phyloP scores from a whole-genome alignment of 2,329 filamentous ascomycete species.

The Pseudogymnoascus sp. region DNA sequence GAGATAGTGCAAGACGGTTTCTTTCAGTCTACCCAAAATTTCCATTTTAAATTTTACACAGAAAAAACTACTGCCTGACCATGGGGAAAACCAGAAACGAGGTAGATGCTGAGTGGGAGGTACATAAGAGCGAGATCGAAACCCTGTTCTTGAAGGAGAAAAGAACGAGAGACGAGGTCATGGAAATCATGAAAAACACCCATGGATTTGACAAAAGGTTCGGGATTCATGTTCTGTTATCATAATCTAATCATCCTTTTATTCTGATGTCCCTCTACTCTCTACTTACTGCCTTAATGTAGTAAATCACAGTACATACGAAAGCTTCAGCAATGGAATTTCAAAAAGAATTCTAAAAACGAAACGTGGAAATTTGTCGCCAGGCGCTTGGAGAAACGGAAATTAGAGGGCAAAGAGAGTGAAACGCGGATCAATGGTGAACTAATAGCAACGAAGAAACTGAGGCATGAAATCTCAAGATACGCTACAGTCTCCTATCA shows the following conservation, averaged over 20 bases:
- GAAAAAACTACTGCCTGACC: background rate
- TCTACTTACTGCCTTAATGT: background rate
- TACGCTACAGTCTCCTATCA: conserved; percentile 12
- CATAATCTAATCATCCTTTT: background rate
- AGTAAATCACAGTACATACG: conserved; percentile 17
- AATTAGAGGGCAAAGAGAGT: conserved; percentile 15
- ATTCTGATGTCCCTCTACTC: background rate
- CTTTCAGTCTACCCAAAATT: background rate
- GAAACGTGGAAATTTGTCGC: conserved; percentile 16
- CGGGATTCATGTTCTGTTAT: background rate
- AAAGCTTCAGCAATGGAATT: conserved; percentile 15
- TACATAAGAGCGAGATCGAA: conserved; percentile 13
- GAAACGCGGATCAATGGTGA: conserved; percentile 15
- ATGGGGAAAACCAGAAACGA: conserved; percentile 14
- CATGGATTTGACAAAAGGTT: background rate
- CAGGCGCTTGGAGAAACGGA: conserved; percentile 15
- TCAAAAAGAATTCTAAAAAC: conserved; percentile 15
- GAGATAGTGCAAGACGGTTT: background rate
- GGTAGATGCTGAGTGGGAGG: conserved; percentile 14
- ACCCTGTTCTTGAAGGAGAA: conserved; percentile 12
- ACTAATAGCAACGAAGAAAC: conserved; percentile 12
- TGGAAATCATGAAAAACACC: conserved; percentile 13
- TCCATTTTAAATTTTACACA: background rate
- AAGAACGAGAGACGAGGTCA: conserved; percentile 11
- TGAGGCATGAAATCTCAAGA: conserved; percentile 14